Conservation (phyloP, 2,329 filamentous ascomycete species). For the Colletotrichum ledebouriae region DNA sequence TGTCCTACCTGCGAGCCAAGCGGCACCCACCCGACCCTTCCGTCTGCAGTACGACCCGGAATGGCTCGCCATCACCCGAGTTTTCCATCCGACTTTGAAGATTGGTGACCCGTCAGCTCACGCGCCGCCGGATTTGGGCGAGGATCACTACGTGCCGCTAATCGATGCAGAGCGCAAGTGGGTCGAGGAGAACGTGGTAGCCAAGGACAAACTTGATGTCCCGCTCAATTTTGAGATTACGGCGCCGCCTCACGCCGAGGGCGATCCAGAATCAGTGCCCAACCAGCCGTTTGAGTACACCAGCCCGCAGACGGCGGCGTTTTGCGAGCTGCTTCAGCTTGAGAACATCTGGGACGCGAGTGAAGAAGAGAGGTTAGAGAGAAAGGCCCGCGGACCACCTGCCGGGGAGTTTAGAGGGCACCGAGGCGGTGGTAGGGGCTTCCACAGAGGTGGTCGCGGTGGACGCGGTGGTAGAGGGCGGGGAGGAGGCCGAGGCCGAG, state of each 20-base stretch:
- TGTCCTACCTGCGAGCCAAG: conserved; percentile 23
- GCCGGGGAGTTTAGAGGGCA: conserved; percentile 52
- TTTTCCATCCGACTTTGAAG: conserved; percentile 76
- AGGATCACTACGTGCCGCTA: conserved; percentile 74
- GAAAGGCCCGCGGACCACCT: conserved; percentile 70
- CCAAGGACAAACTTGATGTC: conserved; percentile 72
- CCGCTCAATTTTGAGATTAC: conserved; percentile 84
- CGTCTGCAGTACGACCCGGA: conserved; percentile 87
- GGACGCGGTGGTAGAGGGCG: conserved; percentile 54
- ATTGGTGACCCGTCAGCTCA: conserved; percentile 71
- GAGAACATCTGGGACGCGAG: conserved; percentile 80
- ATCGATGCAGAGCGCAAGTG: conserved; percentile 81
- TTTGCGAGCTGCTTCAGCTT: conserved; percentile 83
- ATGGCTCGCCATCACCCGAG: conserved; percentile 93
- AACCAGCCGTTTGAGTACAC: conserved; percentile 84
- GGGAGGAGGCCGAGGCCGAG: conserved; percentile 49
- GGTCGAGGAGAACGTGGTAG: conserved; percentile 82
- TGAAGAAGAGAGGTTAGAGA: conserved; percentile 76
- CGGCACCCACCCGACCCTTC: conserved; percentile 60
- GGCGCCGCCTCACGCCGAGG: conserved; percentile 77
- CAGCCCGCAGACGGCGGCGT: conserved; percentile 86
- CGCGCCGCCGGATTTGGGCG: conserved; percentile 73
- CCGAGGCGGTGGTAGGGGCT: conserved; percentile 52
- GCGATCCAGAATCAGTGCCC: conserved; percentile 67
- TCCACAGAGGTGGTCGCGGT: conserved; percentile 51